Percentiles rank a stretch among this genome's conserved stretches.
Evolutionary conservation across 352 stramenopile genomes (phyloP).

Genomic region (Globisporangium apiculatum): DNA sequence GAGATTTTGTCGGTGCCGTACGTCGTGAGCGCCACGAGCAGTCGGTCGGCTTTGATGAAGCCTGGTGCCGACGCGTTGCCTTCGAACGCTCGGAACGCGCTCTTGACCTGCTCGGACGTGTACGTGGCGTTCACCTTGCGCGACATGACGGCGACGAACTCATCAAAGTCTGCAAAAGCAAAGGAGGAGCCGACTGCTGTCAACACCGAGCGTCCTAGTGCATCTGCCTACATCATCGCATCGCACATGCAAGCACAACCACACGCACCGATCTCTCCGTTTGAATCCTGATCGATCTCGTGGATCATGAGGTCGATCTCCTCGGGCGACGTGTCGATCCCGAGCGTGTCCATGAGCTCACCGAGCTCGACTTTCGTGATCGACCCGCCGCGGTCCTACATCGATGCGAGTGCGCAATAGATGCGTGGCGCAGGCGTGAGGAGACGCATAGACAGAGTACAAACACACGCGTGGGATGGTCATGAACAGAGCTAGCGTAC

Average conservation of each 20-base stretch:
- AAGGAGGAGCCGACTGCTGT: too few relatives aligned
- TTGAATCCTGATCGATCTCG: constrained; percentile 94
- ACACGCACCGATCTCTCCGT: constrained; percentile 71
- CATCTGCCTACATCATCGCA: too few relatives aligned
- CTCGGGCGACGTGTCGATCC: constrained; percentile 89
- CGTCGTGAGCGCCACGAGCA: constrained; percentile 82
- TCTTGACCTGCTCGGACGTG: constrained; percentile 90
- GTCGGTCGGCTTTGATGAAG: constrained; percentile 79
- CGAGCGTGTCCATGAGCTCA: constrained; percentile 91
- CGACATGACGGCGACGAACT: constrained; percentile 94
- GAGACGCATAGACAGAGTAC: background rate
- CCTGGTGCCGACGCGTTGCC: constrained; percentile 51
- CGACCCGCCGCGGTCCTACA: constrained; percentile 85
- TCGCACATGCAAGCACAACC: too few relatives aligned
- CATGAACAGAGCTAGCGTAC: constrained; percentile 15
- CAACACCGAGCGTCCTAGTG: too few relatives aligned
- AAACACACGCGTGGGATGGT: background rate
- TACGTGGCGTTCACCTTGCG: constrained; percentile 92
- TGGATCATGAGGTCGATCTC: constrained; percentile 95
- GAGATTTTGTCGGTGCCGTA: constrained; percentile 90
- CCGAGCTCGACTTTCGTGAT: constrained; percentile 93
- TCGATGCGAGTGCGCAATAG: background rate
- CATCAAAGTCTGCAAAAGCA: constrained; percentile 74
- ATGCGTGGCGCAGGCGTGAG: background rate
- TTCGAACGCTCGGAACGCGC: constrained; percentile 81